Conservation (phyloP, 768 basidiomycete species). For the Trametes cubensis region DNA sequence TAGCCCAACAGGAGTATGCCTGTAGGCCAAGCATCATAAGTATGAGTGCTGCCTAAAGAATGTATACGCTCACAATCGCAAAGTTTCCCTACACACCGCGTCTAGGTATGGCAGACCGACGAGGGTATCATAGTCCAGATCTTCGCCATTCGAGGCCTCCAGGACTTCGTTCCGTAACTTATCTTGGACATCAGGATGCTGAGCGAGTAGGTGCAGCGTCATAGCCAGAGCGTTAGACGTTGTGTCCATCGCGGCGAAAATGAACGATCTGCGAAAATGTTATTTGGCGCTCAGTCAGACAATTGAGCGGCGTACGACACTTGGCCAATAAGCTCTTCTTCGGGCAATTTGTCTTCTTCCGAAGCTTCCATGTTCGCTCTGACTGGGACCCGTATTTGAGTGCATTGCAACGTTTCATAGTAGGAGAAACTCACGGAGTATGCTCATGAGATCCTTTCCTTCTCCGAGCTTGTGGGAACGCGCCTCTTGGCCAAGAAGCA, state of each 20-base stretch:
- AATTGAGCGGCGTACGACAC: slow-evolving; percentile 13
- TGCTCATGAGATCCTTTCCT: slow-evolving; percentile 2
- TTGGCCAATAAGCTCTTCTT: slow-evolving; percentile 21
- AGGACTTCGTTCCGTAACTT: slow-evolving; percentile 1
- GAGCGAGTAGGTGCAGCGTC: slow-evolving; percentile 4
- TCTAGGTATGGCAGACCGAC: slow-evolving; percentile 62
- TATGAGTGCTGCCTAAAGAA: no score
- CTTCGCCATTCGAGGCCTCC: slow-evolving; percentile 26
- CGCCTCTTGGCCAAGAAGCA: slow-evolving; percentile 17
- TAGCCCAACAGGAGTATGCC: neutral
- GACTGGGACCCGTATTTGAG: neutral
- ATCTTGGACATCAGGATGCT: slow-evolving; percentile 2
- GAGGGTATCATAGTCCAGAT: slow-evolving; percentile 32
- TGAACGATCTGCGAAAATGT: slow-evolving; percentile 4
- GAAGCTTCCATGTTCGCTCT: slow-evolving; percentile 16
- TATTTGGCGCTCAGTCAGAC: neutral
- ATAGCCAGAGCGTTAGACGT: slow-evolving; percentile 3
- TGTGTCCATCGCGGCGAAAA: slow-evolving; percentile 13
- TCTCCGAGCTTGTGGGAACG: no score
- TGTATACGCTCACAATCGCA: slow-evolving; percentile 45
- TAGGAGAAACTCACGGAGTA: neutral
- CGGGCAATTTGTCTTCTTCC: slow-evolving; percentile 11
- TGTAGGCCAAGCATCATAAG: no score
- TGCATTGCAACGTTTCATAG: no score
- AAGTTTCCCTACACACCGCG: slow-evolving; percentile 58